Evolutionary conservation across 1,139 yeast genomes (phyloP).

Genomic region (Zygosaccharomyces pseudobailii): DNA sequence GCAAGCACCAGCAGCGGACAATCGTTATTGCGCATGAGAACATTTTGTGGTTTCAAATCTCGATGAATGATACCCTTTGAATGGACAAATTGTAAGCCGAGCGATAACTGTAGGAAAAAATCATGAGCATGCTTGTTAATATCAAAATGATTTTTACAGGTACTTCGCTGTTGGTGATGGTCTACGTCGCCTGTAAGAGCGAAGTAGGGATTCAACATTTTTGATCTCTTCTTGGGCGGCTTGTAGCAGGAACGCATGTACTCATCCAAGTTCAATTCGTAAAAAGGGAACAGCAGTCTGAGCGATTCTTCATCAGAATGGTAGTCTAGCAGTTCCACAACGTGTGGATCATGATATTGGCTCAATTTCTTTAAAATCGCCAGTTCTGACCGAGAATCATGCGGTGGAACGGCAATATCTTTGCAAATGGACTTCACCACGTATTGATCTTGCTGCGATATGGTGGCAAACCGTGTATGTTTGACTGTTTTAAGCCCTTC

Average conservation of each 20-base stretch:
- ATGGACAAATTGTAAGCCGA: constrained; percentile 52
- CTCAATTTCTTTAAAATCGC: constrained; percentile 20
- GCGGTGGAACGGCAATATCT: constrained; percentile 29
- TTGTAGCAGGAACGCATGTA: constrained; percentile 21
- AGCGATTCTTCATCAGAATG: constrained; percentile 14
- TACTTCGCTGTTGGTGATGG: neutral
- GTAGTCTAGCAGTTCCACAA: constrained; percentile 21
- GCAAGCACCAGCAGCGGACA: constrained; percentile 44
- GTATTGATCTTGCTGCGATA: constrained; percentile 13
- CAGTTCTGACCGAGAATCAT: constrained; percentile 27
- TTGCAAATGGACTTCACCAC: constrained; percentile 22
- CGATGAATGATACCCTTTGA: constrained; percentile 72
- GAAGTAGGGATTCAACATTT: constrained; percentile 35
- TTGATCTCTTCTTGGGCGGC: constrained; percentile 5
- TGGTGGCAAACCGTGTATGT: constrained; percentile 26
- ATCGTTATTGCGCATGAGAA: constrained; percentile 42
- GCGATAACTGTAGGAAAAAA: constrained; percentile 42
- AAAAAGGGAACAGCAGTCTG: constrained; percentile 21
- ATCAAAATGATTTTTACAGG: constrained; percentile 19
- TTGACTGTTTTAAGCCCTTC: constrained; percentile 2
- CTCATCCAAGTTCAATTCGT: constrained; percentile 21
- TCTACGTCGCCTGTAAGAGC: constrained; percentile 5
- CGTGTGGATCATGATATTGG: constrained; percentile 4
- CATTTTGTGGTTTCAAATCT: constrained; percentile 79
- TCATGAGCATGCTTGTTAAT: constrained; percentile 23